Evolutionary conservation across 108 stramenopile genomes (phyloP).

Genomic region (Skeletonema grethae): DNA sequence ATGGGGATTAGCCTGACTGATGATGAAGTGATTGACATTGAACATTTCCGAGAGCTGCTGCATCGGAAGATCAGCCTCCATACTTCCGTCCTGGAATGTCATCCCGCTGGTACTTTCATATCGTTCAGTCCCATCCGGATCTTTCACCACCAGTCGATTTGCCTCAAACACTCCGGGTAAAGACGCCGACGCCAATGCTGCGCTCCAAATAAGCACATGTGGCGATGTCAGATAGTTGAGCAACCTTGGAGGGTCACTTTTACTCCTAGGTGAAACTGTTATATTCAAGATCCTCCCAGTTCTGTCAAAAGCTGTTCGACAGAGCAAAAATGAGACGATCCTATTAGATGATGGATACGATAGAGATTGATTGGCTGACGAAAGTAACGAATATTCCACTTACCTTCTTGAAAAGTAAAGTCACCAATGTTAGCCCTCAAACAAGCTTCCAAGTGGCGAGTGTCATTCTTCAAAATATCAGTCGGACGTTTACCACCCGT

Average conservation of each 20-base stretch:
- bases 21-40: constrained; percentile 98
- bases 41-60: constrained; percentile 98
- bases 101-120: constrained; percentile 75
- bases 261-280: constrained; percentile 93
- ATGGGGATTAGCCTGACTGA: constrained; percentile 95
- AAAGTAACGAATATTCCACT: too few species aligned
- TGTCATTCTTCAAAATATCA: constrained; percentile 90
- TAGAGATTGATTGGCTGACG: too few species aligned
- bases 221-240: constrained; percentile 99
- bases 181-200: constrained; percentile 93
- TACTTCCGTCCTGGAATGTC: constrained; percentile 17
- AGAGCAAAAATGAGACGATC: too few species aligned
- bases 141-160: constrained; percentile 93
- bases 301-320: constrained; percentile 87
- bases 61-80: constrained; percentile 92
- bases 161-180: constrained; percentile 98
- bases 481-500: constrained; percentile 76
- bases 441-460: constrained; percentile 88
- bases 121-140: constrained; percentile 90
- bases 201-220: constrained; percentile 97
- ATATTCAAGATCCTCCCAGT: constrained; percentile 99
- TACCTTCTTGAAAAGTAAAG: constrained; percentile 92
- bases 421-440: constrained; percentile 87
- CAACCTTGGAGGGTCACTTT: constrained; percentile 88
- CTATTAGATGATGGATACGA: too few species aligned